Conservation (phyloP, 2,329 filamentous ascomycete genomes). For the Fusarium fujikuroi region DNA sequence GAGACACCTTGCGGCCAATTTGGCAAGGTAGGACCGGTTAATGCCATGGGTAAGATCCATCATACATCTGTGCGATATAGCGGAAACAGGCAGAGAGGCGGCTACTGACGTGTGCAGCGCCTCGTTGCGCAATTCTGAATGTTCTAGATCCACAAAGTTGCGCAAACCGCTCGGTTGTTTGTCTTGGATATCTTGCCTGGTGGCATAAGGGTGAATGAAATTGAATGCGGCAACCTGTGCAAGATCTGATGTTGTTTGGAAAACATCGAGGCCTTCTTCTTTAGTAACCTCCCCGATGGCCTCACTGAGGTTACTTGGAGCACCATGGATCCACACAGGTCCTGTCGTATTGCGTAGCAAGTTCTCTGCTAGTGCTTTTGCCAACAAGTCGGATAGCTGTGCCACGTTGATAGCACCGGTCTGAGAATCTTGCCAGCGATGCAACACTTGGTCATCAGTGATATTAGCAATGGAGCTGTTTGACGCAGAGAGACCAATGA, state of each 20-base stretch:
- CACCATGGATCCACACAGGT: not conserved
- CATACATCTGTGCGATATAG: not conserved
- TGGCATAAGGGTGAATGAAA: not conserved
- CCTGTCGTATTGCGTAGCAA: not conserved
- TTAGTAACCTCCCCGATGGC: not conserved
- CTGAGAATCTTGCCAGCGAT: not conserved
- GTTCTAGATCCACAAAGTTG: not conserved
- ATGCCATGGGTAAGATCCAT: not conserved
- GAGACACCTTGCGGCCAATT: not conserved
- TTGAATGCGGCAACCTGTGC: not conserved
- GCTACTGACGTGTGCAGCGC: not conserved
- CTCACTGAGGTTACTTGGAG: not conserved
- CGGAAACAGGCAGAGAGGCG: not conserved
- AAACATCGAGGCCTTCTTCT: not conserved
- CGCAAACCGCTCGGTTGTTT: not conserved
- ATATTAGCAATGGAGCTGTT: not conserved
- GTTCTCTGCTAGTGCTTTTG: not conserved
- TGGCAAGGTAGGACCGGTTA: not conserved
- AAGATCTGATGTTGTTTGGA: not conserved
- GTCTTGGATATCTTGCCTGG: not conserved
- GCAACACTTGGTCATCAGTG: not conserved
- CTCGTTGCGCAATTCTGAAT: not conserved
- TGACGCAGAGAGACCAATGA: not conserved
- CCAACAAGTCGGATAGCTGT: not conserved
- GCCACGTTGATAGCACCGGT: not conserved